A percentile compares a stretch with the other conserved stretches of the same genome.
These are phyloP conservation scores for Pythium apleroticum DNA, from an alignment of 352 stramenopile species.

Conservation along the genomic window DNA sequence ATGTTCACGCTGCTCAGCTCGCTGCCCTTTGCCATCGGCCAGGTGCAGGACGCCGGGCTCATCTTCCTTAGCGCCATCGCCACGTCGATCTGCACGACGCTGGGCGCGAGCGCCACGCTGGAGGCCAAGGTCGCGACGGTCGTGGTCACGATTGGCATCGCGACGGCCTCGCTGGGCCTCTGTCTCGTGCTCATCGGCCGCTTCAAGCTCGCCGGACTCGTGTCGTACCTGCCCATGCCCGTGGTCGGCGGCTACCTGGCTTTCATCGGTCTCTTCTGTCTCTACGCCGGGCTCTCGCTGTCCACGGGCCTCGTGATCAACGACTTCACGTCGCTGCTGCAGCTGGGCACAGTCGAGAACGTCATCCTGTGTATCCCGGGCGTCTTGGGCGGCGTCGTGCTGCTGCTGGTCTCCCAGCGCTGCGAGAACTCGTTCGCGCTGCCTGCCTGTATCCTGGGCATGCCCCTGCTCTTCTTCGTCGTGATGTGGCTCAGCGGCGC, in stretches of 20 bases:
- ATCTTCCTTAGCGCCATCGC: conserved; percentile 98
- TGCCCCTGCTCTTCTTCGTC: conserved; percentile 92
- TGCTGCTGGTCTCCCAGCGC: conserved; percentile 85
- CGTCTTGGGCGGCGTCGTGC: conserved; percentile 71
- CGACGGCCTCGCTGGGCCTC: conserved; percentile 90
- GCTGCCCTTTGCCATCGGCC: conserved; percentile 96
- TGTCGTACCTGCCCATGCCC: conserved; percentile 96
- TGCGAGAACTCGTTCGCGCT: conserved; percentile 74
- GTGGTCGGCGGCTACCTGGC: conserved; percentile 98
- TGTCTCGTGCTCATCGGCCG: conserved; percentile 94
- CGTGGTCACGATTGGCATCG: conserved; percentile 92
- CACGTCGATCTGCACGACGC: conserved; percentile 80
- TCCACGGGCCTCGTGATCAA: conserved; percentile 92
- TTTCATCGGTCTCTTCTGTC: conserved; percentile 96
- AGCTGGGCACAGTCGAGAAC: conserved; percentile 62
- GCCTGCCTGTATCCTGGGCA: conserved; percentile 81
- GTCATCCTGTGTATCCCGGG: conserved; percentile 87
- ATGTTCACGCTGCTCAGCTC: conserved; percentile 89
- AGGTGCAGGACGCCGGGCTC: conserved; percentile 97
- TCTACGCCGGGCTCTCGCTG: conserved; percentile 90
- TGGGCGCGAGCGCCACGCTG: conserved; percentile 62
- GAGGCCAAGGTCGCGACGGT: conserved; percentile 91
- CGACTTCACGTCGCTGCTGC: conserved; percentile 74
- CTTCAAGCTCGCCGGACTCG: conserved; percentile 92
- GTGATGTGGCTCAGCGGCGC: conserved; percentile 71